phyloP scores from a whole-genome alignment of 345 rosid species.

The Citrus cavaleriei region DNA sequence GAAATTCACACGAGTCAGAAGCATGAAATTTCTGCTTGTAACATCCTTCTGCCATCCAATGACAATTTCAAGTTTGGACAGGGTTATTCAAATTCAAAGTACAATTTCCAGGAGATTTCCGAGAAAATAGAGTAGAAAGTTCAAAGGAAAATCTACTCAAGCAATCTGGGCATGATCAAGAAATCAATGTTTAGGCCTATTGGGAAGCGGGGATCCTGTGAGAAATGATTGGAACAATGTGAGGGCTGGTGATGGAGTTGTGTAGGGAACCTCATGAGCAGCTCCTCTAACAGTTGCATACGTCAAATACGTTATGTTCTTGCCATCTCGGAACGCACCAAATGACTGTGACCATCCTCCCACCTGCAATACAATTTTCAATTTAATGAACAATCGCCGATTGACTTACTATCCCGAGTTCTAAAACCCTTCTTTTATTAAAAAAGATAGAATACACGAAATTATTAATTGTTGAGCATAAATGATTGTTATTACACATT shows the following conservation, averaged over 20 bases:
- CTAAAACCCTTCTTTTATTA: no score
- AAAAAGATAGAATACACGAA: no score
- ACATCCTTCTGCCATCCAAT: background rate
- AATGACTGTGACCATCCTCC: conserved; percentile 34
- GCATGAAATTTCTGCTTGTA: background rate
- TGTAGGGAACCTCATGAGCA: conserved; percentile 27
- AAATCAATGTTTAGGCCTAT: background rate
- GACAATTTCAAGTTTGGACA: no score
- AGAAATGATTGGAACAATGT: conserved; percentile 23
- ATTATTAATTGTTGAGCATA: no score
- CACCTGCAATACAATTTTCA: conserved; percentile 2
- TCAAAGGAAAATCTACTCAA: background rate
- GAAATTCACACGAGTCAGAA: background rate
- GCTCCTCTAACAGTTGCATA: conserved; percentile 26
- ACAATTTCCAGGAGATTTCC: background rate
- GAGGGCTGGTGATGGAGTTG: conserved; percentile 26
- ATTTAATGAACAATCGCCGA: no score
- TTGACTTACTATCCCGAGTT: no score
- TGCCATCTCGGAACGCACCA: conserved; percentile 8
- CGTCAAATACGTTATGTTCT: conserved; percentile 13
- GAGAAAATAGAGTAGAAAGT: background rate
- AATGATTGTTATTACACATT: no score
- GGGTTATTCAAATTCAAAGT: background rate
- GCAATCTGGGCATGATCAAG: background rate
- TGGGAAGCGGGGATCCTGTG: conserved; percentile 9